Evolutionary conservation across 208 protist genomes (phyloP).

Genomic region (Trypanosoma theileri): DNA sequence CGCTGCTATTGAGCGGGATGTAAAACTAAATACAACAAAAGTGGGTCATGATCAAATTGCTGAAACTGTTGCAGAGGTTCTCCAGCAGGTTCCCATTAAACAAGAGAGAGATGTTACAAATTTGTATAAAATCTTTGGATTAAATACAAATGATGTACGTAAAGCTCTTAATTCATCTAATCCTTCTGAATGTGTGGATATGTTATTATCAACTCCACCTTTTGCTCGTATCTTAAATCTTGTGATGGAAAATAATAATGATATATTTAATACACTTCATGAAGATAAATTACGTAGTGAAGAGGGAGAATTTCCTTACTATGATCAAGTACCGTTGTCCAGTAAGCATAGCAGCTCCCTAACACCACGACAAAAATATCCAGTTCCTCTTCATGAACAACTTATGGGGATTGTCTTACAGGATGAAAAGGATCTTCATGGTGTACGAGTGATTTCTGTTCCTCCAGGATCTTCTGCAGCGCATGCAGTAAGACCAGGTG

Average conservation of each 20-base stretch:
- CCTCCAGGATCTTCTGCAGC: constrained; percentile 10
- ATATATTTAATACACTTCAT: constrained; percentile 13
- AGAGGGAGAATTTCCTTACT: not conserved
- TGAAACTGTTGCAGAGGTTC: constrained; percentile 1
- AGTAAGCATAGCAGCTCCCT: not conserved
- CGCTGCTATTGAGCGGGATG: constrained; percentile 20
- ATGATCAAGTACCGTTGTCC: not conserved
- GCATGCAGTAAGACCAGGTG: constrained; percentile 2
- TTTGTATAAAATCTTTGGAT: constrained; percentile 13
- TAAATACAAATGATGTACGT: constrained; percentile 4
- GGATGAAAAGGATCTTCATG: constrained; percentile 9
- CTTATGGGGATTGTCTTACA: constrained; percentile 10
- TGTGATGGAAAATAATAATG: constrained; percentile 9
- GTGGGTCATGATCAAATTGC: constrained; percentile 7
- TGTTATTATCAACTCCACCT: constrained; percentile 14
- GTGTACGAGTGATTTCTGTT: constrained; percentile 17
- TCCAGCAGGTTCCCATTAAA: not conserved
- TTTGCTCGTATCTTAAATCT: constrained; percentile 13
- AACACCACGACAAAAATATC: not conserved
- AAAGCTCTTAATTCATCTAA: constrained; percentile 4
- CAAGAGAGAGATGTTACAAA: constrained; percentile 9
- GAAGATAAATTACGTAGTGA: not conserved
- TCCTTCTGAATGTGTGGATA: not conserved
- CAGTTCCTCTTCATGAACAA: constrained; percentile 14
- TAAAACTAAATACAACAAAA: constrained; percentile 8